These are phyloP conservation scores for Vanrija humicola DNA, from an alignment of 1,284 basidiomycete species.

Conservation along the genomic window DNA sequence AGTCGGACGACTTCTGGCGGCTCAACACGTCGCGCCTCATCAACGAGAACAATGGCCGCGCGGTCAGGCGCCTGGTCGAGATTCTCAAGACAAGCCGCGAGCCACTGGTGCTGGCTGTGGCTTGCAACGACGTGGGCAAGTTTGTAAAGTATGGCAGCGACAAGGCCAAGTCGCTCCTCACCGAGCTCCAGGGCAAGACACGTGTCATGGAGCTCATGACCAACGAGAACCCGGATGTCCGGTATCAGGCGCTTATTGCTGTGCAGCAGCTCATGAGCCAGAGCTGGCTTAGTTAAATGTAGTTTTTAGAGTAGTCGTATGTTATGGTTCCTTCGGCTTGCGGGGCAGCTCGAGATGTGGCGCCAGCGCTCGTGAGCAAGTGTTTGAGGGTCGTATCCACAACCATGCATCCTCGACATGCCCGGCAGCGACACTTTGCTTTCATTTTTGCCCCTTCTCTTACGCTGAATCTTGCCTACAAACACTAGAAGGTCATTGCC, in stretches of 20 bases:
- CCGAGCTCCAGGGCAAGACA: conserved; percentile 80
- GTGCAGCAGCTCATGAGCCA: conserved; percentile 47
- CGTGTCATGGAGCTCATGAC: conserved; percentile 93
- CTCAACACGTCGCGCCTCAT: conserved; percentile 87
- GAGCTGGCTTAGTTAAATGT: conserved; percentile 21
- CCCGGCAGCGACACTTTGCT: too few relatives aligned
- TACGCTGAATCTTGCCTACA: too few relatives aligned
- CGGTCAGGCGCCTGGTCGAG: conserved; percentile 73
- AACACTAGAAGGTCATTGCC: too few relatives aligned
- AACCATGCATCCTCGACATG: too few relatives aligned
- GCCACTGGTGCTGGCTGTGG: conserved; percentile 75
- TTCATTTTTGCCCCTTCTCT: too few relatives aligned
- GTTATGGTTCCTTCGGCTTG: too few relatives aligned
- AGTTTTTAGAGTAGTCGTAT: neutral
- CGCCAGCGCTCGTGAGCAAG: too few relatives aligned
- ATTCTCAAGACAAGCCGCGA: conserved; percentile 69
- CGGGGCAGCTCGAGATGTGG: too few relatives aligned
- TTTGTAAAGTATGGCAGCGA: conserved; percentile 83
- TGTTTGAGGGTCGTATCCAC: too few relatives aligned
- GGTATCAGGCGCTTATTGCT: conserved; percentile 77
- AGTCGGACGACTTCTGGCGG: conserved; percentile 96
- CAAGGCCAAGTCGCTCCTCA: conserved; percentile 80
- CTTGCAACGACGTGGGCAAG: conserved; percentile 86
- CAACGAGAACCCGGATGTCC: conserved; percentile 79
- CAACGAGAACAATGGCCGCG: conserved; percentile 73